These are phyloP conservation scores for Acanthamoeba royreba DNA, from an alignment of 208 protist species.

Conservation along the genomic window DNA sequence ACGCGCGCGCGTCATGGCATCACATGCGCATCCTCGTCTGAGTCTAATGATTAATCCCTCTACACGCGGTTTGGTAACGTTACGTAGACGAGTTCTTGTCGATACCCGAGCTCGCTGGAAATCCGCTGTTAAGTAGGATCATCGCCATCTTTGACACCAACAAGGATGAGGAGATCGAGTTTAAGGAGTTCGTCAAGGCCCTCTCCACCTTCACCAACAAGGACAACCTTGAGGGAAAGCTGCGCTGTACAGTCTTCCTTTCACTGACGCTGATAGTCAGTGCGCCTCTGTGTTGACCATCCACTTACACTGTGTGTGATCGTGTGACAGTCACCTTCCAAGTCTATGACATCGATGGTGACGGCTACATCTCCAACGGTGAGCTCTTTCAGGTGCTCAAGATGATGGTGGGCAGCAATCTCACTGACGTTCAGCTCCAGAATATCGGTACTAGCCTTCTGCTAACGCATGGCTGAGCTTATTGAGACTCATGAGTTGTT, in stretches of 20 bases:
- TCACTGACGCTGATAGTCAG: background rate
- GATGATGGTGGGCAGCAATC: constrained; percentile 88
- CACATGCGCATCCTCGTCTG: background rate
- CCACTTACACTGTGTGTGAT: background rate
- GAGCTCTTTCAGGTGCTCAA: constrained; percentile 88
- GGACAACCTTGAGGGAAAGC: constrained; percentile 75
- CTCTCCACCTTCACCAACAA: constrained; percentile 80
- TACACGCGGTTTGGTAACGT: too few relatives aligned
- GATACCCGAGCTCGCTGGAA: constrained; percentile 68
- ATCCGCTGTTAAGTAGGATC: constrained; percentile 78
- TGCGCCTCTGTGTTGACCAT: background rate
- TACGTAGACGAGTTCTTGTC: constrained; percentile 60
- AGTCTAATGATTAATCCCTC: too few relatives aligned
- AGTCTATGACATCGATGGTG: constrained; percentile 87
- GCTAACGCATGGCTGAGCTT: background rate
- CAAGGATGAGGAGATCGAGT: constrained; percentile 83
- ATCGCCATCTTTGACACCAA: constrained; percentile 85
- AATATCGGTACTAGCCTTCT: background rate
- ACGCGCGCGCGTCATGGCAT: too few relatives aligned
- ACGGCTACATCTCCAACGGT: constrained; percentile 87
- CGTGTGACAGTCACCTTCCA: constrained; percentile 65
- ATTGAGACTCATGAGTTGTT: constrained; percentile 59
- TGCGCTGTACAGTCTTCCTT: constrained; percentile 69
- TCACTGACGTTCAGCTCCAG: constrained; percentile 76
- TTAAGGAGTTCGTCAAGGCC: constrained; percentile 83